phyloP scores from a whole-genome alignment of 73 alveolate genomes.

The Tetrahymena malaccensis region DNA sequence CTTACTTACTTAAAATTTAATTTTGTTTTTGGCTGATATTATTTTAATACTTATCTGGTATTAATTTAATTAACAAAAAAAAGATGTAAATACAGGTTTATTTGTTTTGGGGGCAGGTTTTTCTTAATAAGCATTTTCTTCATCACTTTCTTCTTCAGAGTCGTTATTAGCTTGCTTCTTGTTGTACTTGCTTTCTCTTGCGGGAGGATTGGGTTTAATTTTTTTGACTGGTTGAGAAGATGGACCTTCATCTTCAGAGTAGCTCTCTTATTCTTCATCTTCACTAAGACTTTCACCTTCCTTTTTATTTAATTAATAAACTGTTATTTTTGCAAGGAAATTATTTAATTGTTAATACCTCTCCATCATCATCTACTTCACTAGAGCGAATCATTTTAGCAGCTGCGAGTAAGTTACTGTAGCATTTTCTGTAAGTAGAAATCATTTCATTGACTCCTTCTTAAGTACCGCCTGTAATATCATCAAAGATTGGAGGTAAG shows the following conservation, averaged over 20 bases:
- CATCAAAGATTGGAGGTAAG: background rate
- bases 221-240: background rate
- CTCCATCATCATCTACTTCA: background rate
- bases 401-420: background rate
- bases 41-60: background rate
- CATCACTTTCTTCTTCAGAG: background rate
- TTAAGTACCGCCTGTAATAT: background rate
- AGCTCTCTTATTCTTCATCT: background rate
- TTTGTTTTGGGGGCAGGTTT: background rate
- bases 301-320: background rate
- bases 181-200: background rate
- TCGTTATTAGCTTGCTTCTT: background rate
- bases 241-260: background rate
- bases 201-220: background rate
- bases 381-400: background rate
- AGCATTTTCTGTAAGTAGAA: background rate
- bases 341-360: background rate
- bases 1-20: background rate
- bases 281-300: background rate
- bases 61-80: background rate
- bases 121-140: background rate
- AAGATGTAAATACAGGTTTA: background rate
- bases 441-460: background rate
- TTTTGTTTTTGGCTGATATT: no score
- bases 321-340: background rate